Evolutionary conservation across 768 basidiomycete genomes (phyloP), one percentile per base, ranked within the genome.

Genomic region (Boletus pseudopeckii): DNA sequence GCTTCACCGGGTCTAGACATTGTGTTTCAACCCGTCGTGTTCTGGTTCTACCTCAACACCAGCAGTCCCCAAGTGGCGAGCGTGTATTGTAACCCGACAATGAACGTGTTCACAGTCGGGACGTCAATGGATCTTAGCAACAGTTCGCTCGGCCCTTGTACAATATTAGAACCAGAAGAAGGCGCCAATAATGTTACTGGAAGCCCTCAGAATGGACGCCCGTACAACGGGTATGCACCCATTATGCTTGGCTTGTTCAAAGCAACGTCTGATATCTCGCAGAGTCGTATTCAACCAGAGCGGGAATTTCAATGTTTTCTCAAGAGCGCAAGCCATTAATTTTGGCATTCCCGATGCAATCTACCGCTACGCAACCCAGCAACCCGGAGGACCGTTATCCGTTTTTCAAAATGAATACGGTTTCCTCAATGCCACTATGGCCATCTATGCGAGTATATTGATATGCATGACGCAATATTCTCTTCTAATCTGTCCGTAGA

Each of bases 341-440:
- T 72, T 79, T n/a, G 76, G 78, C n/a, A 64, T 89, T 0, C 76
- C 87, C 15, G 79, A 78, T 8, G 80, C 87, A 5, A 80, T 88
- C 18, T 84, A 82, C 57, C 77, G 75, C 10, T 71, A 72, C 45
- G 85, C 85, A 3, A 57, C 66, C 8, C 74, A 79, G 52, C 55
- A 66, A 15, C 64, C 72, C 7, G 66, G 67, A 20, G 82, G 82
- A 3, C 61, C 68, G 1, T 68, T 76, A 45, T 64, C 75, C 2
- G 74, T 74, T 8, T 87, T 85, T 60, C 73, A 79, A 55, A 53
- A 72, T 24, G 57, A 74, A 2, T 75, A 78, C 45, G 80, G 78
- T 0, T 84, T 88, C 59, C 58, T 82, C 58, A 75, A 80, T 58
- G 61, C 78, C 36, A 87, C 86, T 0, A 56, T 37, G 8, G 58